Base-by-base conservation (phyloP, 768 basidiomycete species). In the Termitomyces sp. region DNA sequence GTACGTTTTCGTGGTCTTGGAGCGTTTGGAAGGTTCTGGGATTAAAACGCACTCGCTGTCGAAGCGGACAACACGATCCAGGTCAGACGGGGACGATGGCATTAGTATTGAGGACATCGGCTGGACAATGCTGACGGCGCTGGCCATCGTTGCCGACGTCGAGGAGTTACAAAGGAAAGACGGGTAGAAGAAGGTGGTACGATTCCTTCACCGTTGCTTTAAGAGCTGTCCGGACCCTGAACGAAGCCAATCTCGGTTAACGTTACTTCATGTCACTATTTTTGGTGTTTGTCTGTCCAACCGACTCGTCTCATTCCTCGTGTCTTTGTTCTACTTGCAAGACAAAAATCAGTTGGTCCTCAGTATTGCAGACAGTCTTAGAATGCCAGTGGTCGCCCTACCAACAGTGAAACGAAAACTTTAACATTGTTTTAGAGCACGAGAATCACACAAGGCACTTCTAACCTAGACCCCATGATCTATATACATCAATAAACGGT, bases 21-120 rank as follows among this genome's bases (percentile, higher is more conserved):
- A 77, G 27, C 78, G 70, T 53, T 76, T 81, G 4, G 75, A 71
- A 49, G 72, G 71, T 16, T 87, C 82, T n/a, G 89, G 89, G 55
- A 92, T 91, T 63, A 92, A 79, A 4, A 89, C 74, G 58, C 90
- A 91, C 64, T 86, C 80, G 53, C 76, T 74, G 74, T 91, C 82
- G 71, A 92, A 92, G 55, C 89, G 80, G 4, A 91, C 90, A 23
- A 75, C 62, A 50, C 75, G 72, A 57, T 38, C 54, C 44, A 53
- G 31, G 31, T 59, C 54, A 49, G 51, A 19, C 4, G 48, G 51
- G 9, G 44, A 49, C 50, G 50, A 48, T 44, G 61, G 42, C 35
- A 62, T 50, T 5, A 56, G 35, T 29, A 58, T 53, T 19, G 63
- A 52, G 42, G 59, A 59, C 14, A 54, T 31, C 53, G 41, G 47